phyloP scores from a whole-genome alignment of 1,139 yeast species.

The Suzukiozyma palmioleophila region DNA sequence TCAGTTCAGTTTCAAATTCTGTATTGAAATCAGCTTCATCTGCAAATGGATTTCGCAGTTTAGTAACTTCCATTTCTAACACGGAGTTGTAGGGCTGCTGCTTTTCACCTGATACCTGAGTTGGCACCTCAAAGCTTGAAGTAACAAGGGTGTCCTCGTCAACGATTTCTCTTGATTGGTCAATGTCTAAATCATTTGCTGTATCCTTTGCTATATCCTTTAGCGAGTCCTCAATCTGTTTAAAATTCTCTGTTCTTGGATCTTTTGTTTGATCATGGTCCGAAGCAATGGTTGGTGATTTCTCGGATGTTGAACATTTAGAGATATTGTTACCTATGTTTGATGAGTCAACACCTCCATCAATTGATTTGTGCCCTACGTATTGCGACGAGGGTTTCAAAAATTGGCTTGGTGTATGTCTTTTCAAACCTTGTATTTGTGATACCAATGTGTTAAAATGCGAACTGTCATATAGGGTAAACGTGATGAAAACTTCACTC shows the following conservation, averaged over 20 bases:
- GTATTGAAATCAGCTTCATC: neutral
- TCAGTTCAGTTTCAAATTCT: neutral
- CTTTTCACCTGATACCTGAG: neutral
- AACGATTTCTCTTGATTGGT: neutral
- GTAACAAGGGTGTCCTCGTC: neutral
- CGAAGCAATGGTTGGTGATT: neutral
- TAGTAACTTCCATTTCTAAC: neutral
- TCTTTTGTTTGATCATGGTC: neutral
- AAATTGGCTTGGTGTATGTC: too few species aligned
- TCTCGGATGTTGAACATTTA: too few species aligned
- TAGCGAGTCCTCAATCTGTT: neutral
- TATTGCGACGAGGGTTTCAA: too few species aligned
- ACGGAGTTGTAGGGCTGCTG: neutral
- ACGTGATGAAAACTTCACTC: neutral
- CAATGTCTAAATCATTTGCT: neutral
- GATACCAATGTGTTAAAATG: neutral
- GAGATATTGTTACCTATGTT: too few species aligned
- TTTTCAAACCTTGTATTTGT: too few species aligned
- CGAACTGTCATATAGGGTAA: neutral
- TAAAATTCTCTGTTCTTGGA: neutral
- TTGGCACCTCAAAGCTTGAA: neutral
- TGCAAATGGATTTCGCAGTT: neutral
- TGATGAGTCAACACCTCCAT: too few species aligned
- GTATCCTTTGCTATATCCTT: neutral
- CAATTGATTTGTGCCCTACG: too few species aligned